Conservation (phyloP, 2,329 filamentous ascomycete genomes). For the Epichloe hybrida region DNA sequence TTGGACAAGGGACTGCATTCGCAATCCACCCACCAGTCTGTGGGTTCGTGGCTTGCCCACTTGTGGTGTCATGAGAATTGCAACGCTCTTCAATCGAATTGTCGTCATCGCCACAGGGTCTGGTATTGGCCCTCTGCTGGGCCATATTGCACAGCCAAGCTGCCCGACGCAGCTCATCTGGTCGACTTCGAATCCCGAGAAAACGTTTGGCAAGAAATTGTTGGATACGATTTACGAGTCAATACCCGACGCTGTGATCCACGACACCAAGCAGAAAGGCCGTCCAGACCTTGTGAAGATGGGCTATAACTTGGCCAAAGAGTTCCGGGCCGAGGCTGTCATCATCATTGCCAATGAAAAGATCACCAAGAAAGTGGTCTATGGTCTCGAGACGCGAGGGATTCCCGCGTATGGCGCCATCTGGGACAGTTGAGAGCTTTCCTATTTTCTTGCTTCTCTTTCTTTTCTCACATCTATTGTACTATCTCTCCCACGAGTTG, state of each 20-base stretch:
- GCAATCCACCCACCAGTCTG: constrained; percentile 43
- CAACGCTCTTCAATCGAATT: constrained; percentile 50
- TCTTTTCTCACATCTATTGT: neutral
- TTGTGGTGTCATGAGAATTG: constrained; percentile 53
- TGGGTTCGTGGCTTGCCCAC: constrained; percentile 58
- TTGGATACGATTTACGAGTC: constrained; percentile 39
- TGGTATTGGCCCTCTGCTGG: constrained; percentile 57
- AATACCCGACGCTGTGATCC: constrained; percentile 50
- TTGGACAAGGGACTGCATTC: constrained; percentile 55
- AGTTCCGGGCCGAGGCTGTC: constrained; percentile 52
- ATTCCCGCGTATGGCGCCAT: constrained; percentile 60
- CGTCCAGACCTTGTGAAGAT: constrained; percentile 42
- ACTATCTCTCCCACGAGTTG: neutral
- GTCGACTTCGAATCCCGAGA: constrained; percentile 47
- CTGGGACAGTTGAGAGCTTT: constrained; percentile 40
- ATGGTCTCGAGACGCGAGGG: constrained; percentile 51
- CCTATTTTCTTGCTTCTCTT: neutral
- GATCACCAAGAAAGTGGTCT: constrained; percentile 55
- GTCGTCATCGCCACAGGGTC: constrained; percentile 60
- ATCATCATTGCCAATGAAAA: constrained; percentile 59
- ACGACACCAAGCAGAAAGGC: constrained; percentile 49
- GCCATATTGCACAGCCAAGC: constrained; percentile 37
- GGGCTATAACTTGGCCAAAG: constrained; percentile 39
- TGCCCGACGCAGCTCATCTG: constrained; percentile 50
- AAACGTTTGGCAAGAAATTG: constrained; percentile 48